Percentiles rank a stretch among this genome's conserved stretches.
phyloP scores from a whole-genome alignment of 2,329 filamentous ascomycete genomes.

The Clonostachys solani region DNA sequence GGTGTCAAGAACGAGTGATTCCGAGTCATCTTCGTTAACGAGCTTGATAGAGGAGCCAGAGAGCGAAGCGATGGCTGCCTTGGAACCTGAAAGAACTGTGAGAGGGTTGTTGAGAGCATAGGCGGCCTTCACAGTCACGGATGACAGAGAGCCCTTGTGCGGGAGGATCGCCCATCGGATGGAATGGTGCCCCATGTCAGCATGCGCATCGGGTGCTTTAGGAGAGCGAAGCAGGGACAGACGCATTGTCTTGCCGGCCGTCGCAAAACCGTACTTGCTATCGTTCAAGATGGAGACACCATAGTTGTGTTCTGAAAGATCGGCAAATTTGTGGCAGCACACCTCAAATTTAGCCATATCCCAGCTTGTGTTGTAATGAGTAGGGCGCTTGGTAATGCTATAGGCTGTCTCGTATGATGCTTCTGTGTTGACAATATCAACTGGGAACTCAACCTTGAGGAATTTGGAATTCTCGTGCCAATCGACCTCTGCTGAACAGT shows the following conservation, averaged over 20 bases:
- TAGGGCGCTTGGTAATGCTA: conserved; percentile 82
- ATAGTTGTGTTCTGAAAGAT: conserved; percentile 82
- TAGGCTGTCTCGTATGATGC: conserved; percentile 95
- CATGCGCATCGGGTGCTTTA: conserved; percentile 89
- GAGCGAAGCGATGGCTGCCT: conserved; percentile 16
- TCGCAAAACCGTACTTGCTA: conserved; percentile 94
- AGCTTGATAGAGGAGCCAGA: conserved; percentile 55
- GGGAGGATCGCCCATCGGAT: conserved; percentile 91
- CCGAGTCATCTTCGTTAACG: conserved; percentile 45
- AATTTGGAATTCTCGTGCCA: conserved; percentile 98
- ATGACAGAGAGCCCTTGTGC: conserved; percentile 68
- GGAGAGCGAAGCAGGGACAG: conserved; percentile 80
- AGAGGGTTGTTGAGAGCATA: conserved; percentile 90
- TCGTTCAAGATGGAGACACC: conserved; percentile 93
- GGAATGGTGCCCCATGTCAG: conserved; percentile 86
- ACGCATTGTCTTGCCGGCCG: conserved; percentile 83
- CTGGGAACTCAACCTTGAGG: conserved; percentile 97
- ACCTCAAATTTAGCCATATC: conserved; percentile 98
- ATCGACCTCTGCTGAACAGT: conserved; percentile 82
- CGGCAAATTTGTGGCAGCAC: conserved; percentile 91
- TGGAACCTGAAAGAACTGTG: conserved; percentile 22
- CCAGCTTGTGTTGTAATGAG: conserved; percentile 97
- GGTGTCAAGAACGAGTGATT: conserved; percentile 75
- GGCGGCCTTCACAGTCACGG: conserved; percentile 74
- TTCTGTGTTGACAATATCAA: conserved; percentile 85